These are phyloP conservation scores for Lactifluus piperatus DNA, from an alignment of 768 basidiomycete species.

Conservation along the genomic window DNA sequence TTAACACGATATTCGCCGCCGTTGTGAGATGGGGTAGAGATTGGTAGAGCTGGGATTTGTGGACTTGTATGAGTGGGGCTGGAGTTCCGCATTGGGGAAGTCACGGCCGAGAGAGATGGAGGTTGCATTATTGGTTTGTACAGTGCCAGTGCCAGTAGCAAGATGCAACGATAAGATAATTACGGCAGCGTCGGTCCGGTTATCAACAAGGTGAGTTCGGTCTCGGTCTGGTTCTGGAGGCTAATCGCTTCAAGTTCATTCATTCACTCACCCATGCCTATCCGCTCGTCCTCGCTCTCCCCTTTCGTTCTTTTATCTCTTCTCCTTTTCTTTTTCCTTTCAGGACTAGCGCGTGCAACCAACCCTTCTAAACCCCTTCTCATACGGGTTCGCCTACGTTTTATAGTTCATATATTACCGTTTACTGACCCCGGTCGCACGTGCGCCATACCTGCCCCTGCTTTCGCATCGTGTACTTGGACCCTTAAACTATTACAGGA, in stretches of 20 bases:
- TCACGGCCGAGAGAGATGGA: too few relatives aligned
- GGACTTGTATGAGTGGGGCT: not conserved
- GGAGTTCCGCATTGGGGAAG: not conserved
- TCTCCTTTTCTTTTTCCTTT: not conserved
- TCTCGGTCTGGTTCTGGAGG: too few relatives aligned
- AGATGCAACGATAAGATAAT: not conserved
- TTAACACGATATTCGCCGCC: not conserved
- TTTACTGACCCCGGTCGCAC: slow-evolving; percentile 19
- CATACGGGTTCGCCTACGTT: slow-evolving; percentile 11
- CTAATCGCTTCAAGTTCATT: not conserved
- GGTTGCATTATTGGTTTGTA: too few relatives aligned
- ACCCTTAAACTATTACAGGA: slow-evolving; percentile 28
- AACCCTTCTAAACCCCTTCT: not conserved
- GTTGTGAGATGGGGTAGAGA: not conserved
- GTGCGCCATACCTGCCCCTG: slow-evolving; percentile 15
- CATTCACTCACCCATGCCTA: not conserved
- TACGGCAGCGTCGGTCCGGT: not conserved
- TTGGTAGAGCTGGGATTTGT: too few relatives aligned
- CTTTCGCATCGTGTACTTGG: not conserved
- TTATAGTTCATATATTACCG: not conserved
- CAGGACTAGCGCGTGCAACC: not conserved
- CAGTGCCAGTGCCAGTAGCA: too few relatives aligned
- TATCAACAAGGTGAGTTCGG: not conserved
- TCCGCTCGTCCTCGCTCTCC: not conserved
- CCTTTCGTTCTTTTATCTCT: slow-evolving; percentile 14